These are phyloP conservation scores for Pythium phragmiticola DNA, from an alignment of 352 stramenopile species.

Conservation along the genomic window DNA sequence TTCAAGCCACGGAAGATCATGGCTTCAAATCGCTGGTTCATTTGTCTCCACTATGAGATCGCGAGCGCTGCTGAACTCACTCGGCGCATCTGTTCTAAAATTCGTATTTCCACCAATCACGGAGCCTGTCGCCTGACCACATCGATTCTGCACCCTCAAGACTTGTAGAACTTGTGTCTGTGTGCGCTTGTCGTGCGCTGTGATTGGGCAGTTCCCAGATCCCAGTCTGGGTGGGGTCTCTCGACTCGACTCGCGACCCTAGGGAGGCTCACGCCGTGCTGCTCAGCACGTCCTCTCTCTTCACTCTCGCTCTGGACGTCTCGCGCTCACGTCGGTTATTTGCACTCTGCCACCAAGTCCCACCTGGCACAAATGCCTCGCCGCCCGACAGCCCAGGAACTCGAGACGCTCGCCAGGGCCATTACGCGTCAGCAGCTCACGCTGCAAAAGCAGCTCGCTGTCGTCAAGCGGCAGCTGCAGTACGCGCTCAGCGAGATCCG, in stretches of 20 bases:
- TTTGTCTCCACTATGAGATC: too few species aligned
- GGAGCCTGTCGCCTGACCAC: too few species aligned
- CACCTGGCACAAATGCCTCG: neutral
- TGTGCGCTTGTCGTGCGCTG: too few species aligned
- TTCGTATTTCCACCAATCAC: too few species aligned
- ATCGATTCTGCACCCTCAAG: too few species aligned
- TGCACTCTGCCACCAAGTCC: neutral
- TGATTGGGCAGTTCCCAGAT: too few species aligned
- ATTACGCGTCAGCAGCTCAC: slow-evolving; percentile 47
- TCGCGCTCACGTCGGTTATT: neutral
- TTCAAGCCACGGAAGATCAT: too few species aligned
- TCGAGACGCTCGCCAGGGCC: slow-evolving; percentile 50
- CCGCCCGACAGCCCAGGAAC: slow-evolving; percentile 24
- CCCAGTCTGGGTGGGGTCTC: too few species aligned
- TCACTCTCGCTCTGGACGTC: slow-evolving; percentile 19
- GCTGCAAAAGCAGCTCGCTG: slow-evolving; percentile 40
- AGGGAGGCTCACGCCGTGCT: neutral
- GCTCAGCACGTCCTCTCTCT: neutral
- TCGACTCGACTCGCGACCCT: neutral
- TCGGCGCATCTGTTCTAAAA: too few species aligned
- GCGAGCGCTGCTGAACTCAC: too few species aligned
- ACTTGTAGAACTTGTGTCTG: too few species aligned
- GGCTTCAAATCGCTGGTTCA: too few species aligned
- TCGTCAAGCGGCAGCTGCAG: slow-evolving; percentile 36
- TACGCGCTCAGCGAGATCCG: slow-evolving; percentile 38